Evolutionary conservation across 108 stramenopile species (phyloP), one percentile per base, ranked within the genome.

Genomic region (Nitzschia inconspicua): DNA sequence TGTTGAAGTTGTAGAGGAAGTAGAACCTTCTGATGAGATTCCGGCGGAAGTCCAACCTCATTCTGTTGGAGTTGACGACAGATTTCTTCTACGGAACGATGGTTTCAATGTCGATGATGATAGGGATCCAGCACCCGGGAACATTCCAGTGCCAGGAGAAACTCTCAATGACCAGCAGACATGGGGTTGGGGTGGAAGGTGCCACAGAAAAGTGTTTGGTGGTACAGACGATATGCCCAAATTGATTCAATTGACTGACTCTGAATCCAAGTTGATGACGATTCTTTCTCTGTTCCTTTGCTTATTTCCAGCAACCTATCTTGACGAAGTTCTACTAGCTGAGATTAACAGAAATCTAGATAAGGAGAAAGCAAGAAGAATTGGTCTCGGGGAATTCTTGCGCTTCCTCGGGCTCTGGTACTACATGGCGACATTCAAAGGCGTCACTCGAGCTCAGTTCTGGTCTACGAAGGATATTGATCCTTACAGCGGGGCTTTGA

Each of bases 381-480:
- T 7, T 62, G 13, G 31, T 3, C 29, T 20, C 3, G 52, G 61
- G 27, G 68, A 62, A 16, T 58, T 70, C 22, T 30, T 54, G 0
- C 49, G 60, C 4, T 63, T 26, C 34, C 19, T 70, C 39, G 68
- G 68, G 2, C 11, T 70, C 27, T 70, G 50, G 51, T 44, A 63
- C 4, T 29, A 63, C 5, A 62, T 70, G 60, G 32, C 37, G 7
- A 60, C 59, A 22, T 18, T 43, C 10, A n/a, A 42, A 26, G 52
- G 48, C 37, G 59, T 20, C 13, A 13, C 18, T 13, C 41, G 58
- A 22, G 4, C 11, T 19, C 47, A 68, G 36, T 68, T 58, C 32
- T 70, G 60, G 40, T 40, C 59, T 25, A 51, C 31, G 13, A 30
- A 16, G 24, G 24, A 44, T 13, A 30, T 35, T 5, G 16, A 35